A percentile compares a stretch with the other conserved stretches of the same genome.
These are phyloP conservation scores for Scleromitrula shiraiana DNA, from an alignment of 2,329 filamentous ascomycete species.

Conservation along the genomic window DNA sequence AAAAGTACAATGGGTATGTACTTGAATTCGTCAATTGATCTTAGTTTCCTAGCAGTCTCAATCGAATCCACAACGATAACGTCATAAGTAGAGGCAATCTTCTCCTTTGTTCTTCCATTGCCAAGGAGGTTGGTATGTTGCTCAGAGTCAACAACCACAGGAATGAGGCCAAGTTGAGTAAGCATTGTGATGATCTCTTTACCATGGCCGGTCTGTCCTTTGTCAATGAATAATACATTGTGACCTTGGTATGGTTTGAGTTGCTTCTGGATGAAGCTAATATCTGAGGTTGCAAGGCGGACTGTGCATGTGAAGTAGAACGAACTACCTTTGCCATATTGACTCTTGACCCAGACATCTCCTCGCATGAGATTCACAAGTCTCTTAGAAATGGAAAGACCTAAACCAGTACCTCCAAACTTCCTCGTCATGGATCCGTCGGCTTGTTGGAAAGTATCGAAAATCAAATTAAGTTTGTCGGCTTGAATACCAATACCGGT, in stretches of 20 bases:
- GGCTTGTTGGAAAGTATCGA: constrained; percentile 98
- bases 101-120: constrained; percentile 40
- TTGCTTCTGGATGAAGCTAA: constrained; percentile 71
- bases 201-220: constrained; percentile 71
- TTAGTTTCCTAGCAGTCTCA: constrained; percentile 75
- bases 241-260: constrained; percentile 87
- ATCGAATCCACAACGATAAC: constrained; percentile 95
- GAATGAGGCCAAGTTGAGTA: constrained; percentile 67
- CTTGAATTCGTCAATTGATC: constrained; percentile 90
- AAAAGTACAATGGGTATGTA: constrained; percentile 93
- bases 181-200: constrained; percentile 74
- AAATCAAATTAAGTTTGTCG: constrained; percentile 94
- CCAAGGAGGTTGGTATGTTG: constrained; percentile 49
- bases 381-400: constrained; percentile 89
- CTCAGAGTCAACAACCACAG: constrained; percentile 76
- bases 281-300: constrained; percentile 71
- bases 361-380: constrained; percentile 95
- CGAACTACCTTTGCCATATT: constrained; percentile 82
- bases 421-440: constrained; percentile 94
- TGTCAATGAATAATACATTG: constrained; percentile 90
- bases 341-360: constrained; percentile 91
- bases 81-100: constrained; percentile 56
- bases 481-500: constrained; percentile 94
- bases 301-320: constrained; percentile 97
- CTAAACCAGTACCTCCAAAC: constrained; percentile 90